These are phyloP conservation scores for Cenococcum geophilum DNA, from an alignment of 495 filamentous ascomycete genomes.

Conservation along the genomic window DNA sequence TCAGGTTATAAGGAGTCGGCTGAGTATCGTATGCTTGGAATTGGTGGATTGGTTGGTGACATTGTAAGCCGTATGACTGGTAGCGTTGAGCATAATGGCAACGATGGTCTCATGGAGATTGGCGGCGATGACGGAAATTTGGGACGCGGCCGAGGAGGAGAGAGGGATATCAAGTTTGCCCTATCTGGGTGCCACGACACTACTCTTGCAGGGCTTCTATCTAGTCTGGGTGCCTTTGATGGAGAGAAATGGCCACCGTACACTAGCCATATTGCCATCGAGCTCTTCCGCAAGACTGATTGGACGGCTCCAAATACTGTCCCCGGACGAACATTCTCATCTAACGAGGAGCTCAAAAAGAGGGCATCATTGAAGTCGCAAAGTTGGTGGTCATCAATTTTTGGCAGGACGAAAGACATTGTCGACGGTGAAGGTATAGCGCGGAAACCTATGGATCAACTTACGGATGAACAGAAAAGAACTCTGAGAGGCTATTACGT, in stretches of 20 bases:
- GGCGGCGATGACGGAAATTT: slow-evolving; percentile 39
- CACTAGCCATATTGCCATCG: slow-evolving; percentile 84
- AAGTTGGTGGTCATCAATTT: slow-evolving; percentile 47
- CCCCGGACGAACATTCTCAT: slow-evolving; percentile 7
- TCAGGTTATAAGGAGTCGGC: slow-evolving; percentile 71
- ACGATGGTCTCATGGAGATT: slow-evolving; percentile 50
- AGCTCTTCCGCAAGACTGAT: slow-evolving; percentile 58
- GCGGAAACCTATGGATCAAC: slow-evolving; percentile 45
- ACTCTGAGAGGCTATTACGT: slow-evolving; percentile 73
- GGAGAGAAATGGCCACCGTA: slow-evolving; percentile 78
- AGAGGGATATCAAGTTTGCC: slow-evolving; percentile 58
- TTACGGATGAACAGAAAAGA: slow-evolving; percentile 47
- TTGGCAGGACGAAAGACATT: slow-evolving; percentile 36
- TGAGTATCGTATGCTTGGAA: slow-evolving; percentile 83
- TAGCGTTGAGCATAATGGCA: slow-evolving; percentile 56
- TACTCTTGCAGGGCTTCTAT: slow-evolving; percentile 72
- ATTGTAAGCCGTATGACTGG: slow-evolving; percentile 78
- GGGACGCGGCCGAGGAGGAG: slow-evolving; percentile 40
- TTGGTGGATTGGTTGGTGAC: slow-evolving; percentile 78
- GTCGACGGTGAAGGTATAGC: slow-evolving; percentile 40
- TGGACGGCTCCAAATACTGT: background rate
- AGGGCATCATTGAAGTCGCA: slow-evolving; percentile 16
- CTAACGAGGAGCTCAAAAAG: slow-evolving; percentile 8
- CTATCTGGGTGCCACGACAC: slow-evolving; percentile 93
- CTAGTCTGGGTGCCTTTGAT: slow-evolving; percentile 72